These are phyloP conservation scores for Boletus patriciae DNA, from an alignment of 768 basidiomycete genomes.

Conservation along the genomic window DNA sequence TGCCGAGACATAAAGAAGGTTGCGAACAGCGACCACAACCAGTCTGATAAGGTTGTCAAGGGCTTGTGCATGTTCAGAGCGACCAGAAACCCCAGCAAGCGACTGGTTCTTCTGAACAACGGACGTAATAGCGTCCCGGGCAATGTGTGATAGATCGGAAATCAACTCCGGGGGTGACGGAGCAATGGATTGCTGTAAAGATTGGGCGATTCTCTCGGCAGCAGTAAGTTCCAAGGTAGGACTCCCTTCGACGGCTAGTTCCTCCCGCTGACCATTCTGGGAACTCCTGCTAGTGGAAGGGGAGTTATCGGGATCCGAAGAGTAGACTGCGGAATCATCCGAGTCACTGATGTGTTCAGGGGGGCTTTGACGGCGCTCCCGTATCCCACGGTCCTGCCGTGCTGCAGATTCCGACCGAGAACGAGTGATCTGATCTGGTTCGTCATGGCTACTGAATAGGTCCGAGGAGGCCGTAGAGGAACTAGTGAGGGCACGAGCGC, in stretches of 20 bases:
- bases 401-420: slow-evolving; percentile 38
- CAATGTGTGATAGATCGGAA: slow-evolving; percentile 58
- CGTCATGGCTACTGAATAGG: slow-evolving; percentile 22
- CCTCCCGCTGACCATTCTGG: slow-evolving; percentile 28
- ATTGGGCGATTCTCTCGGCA: slow-evolving; percentile 65
- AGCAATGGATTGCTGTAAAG: slow-evolving; percentile 58
- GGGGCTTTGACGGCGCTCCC: slow-evolving; percentile 32
- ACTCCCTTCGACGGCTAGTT: slow-evolving; percentile 18
- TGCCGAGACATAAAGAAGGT: slow-evolving; percentile 70
- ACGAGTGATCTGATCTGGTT: slow-evolving; percentile 23
- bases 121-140: slow-evolving; percentile 59
- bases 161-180: slow-evolving; percentile 59
- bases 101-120: slow-evolving; percentile 60
- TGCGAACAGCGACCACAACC: slow-evolving; percentile 72
- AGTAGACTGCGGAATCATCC: slow-evolving; percentile 66
- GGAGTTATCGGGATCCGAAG: slow-evolving; percentile 34
- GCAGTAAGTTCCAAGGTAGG: slow-evolving; percentile 52
- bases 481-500: slow-evolving; percentile 34
- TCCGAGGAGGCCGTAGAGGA: slow-evolving; percentile 37
- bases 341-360: slow-evolving; percentile 63
- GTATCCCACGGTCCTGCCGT: slow-evolving; percentile 27
- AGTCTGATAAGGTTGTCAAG: slow-evolving; percentile 63
- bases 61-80: slow-evolving; percentile 52
- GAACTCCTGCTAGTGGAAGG: slow-evolving; percentile 34
- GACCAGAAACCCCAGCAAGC: slow-evolving; percentile 42